phyloP scores from a whole-genome alignment of 179 eudicot genomes.

The Silene vulgaris region DNA sequence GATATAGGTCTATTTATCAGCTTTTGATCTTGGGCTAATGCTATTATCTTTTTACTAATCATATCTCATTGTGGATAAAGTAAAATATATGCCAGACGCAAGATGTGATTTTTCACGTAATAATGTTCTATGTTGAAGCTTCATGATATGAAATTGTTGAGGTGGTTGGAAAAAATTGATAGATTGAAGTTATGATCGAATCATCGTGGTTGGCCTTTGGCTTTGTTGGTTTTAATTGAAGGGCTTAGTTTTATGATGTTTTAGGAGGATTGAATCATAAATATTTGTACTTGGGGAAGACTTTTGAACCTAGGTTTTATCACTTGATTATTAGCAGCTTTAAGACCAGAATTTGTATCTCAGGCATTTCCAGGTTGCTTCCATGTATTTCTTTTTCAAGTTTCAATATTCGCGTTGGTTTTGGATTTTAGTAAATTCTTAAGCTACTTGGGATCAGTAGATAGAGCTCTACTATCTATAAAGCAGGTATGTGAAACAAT shows the following conservation, averaged over 20 bases:
- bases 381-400: neutral
- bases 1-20: neutral
- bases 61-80: neutral
- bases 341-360: neutral
- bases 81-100: neutral
- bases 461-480: neutral
- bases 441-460: neutral
- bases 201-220: constrained; percentile 3
- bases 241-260: neutral
- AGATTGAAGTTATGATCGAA: constrained; percentile 9
- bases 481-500: neutral
- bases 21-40: neutral
- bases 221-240: neutral
- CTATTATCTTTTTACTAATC: neutral
- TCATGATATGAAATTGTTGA: neutral
- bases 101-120: neutral
- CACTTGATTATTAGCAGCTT: neutral
- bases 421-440: neutral
- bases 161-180: neutral
- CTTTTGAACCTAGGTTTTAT: neutral
- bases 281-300: neutral
- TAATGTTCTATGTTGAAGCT: neutral
- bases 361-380: neutral
- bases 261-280: neutral
- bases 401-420: neutral